A percentile compares a stretch with the other conserved stretches of the same genome.
phyloP scores from a whole-genome alignment of 192 early-diverging fungal species.

The Pilobolus umbonatus region DNA sequence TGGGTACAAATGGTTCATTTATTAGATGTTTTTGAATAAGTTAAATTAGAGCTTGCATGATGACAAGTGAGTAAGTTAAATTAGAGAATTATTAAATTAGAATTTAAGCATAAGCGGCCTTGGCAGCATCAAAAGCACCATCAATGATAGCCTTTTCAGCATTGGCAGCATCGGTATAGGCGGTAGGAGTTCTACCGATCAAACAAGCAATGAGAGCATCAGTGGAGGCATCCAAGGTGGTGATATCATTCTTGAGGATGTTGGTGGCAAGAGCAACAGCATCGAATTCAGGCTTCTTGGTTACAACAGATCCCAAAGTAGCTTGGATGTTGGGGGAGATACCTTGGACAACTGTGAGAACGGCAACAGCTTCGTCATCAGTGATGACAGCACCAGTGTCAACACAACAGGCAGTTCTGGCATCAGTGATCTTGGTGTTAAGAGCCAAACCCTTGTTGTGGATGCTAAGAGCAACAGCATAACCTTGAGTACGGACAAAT shows the following conservation, averaged over 20 bases:
- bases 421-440: not conserved
- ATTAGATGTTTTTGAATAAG: no score
- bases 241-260: constrained; percentile 5
- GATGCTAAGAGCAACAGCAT: not conserved
- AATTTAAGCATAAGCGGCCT: constrained; percentile 4
- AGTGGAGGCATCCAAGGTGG: not conserved
- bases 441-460: not conserved
- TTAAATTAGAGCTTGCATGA: no score
- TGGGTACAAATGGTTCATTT: no score
- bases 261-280: not conserved
- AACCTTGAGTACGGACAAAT: not conserved
- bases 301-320: not conserved
- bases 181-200: constrained; percentile 7
- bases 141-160: not conserved
- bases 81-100: no score
- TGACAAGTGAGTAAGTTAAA: no score
- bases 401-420: not conserved
- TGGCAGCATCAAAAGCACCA: constrained; percentile 7
- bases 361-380: constrained; percentile 7
- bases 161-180: not conserved
- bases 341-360: not conserved
- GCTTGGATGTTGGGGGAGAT: not conserved
- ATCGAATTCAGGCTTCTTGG: constrained; percentile 14
- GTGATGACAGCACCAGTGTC: not conserved
- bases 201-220: constrained; percentile 6